These are phyloP conservation scores for Solanum clarkiae DNA, from an alignment of 257 asterid genomes.

Conservation along the genomic window DNA sequence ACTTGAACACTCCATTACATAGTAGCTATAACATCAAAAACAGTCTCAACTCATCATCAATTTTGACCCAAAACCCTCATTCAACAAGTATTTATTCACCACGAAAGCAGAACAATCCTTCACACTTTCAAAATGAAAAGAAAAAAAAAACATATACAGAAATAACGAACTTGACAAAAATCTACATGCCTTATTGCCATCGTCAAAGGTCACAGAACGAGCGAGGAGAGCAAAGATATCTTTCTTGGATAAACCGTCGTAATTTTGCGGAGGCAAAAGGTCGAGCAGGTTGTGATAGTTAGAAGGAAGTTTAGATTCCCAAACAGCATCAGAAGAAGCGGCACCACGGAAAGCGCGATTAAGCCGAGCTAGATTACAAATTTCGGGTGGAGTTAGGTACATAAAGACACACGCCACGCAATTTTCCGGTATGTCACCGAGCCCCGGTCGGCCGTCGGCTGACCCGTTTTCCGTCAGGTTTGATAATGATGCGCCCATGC, in stretches of 20 bases:
- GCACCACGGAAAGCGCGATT: conserved; percentile 98
- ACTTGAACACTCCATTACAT: neutral
- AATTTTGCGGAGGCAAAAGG: conserved; percentile 31
- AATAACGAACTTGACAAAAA: neutral
- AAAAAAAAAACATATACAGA: neutral
- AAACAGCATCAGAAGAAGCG: conserved; percentile 93
- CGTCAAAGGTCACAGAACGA: conserved; percentile 66
- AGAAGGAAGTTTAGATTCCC: conserved; percentile 89
- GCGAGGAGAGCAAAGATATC: conserved; percentile 78
- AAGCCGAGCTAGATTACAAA: conserved; percentile 89
- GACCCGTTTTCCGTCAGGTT: conserved; percentile 70
- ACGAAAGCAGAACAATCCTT: neutral
- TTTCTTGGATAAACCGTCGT: conserved; percentile 33
- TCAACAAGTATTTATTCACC: neutral
- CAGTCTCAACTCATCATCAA: neutral
- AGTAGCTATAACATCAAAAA: neutral
- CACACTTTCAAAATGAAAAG: neutral
- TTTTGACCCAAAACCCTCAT: neutral
- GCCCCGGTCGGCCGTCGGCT: conserved; percentile 53
- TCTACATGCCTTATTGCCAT: conserved; percentile 51
- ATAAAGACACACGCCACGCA: conserved; percentile 87
- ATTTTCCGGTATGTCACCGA: conserved; percentile 96
- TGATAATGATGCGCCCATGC: conserved; percentile 88
- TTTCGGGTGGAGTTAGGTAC: conserved; percentile 86
- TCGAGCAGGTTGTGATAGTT: conserved; percentile 59